Evolutionary conservation across 257 asterid species (phyloP).

Genomic region (Eucommia ulmoides): DNA sequence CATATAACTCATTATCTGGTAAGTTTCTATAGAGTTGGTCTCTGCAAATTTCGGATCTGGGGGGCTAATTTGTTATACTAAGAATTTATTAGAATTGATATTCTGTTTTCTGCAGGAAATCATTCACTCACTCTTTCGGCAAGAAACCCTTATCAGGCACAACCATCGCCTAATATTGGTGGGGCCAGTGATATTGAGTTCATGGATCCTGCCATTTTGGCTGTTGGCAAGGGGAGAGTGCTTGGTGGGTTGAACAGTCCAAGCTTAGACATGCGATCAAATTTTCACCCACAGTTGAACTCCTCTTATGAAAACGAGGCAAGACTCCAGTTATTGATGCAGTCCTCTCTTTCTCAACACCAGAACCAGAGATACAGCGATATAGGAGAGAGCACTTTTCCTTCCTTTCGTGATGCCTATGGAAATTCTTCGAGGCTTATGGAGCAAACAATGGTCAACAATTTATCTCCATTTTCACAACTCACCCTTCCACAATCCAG

Average conservation of each 20-base stretch:
- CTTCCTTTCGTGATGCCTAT: constrained; percentile 41
- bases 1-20: constrained; percentile 44
- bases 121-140: constrained; percentile 36
- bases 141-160: constrained; percentile 53
- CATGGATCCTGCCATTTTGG: constrained; percentile 95
- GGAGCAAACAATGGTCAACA: constrained; percentile 53
- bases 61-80: not conserved
- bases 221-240: constrained; percentile 84
- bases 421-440: constrained; percentile 54
- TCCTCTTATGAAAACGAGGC: constrained; percentile 48
- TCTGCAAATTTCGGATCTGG: not conserved
- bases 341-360: constrained; percentile 54
- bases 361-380: constrained; percentile 55
- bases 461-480: constrained; percentile 50
- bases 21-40: constrained; percentile 12
- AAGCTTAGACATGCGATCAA: constrained; percentile 44
- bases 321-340: constrained; percentile 52
- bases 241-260: constrained; percentile 42
- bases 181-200: constrained; percentile 68
- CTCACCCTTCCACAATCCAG: constrained; percentile 47
- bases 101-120: constrained; percentile 36
- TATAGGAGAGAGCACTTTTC: constrained; percentile 30
- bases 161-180: constrained; percentile 30
- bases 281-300: constrained; percentile 48
- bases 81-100: not conserved